Evolutionary conservation across 768 basidiomycete genomes (phyloP).

Genomic region (Boletus vinaceobasis): DNA sequence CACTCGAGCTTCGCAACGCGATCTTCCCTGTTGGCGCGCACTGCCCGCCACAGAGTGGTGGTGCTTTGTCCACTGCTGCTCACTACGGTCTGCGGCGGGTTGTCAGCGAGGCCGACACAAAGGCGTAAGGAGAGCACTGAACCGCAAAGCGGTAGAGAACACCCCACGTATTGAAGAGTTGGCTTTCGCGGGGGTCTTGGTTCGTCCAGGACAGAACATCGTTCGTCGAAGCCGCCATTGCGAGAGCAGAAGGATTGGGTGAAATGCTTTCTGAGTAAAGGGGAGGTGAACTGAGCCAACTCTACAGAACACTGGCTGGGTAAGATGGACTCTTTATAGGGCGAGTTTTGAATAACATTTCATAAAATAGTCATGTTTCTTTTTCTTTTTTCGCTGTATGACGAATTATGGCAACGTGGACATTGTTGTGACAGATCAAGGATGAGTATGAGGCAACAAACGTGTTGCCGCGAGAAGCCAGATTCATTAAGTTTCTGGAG

Average conservation of each 20-base stretch:
- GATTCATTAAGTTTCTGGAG: constrained; percentile 53
- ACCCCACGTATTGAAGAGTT: constrained; percentile 79
- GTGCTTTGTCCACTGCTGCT: constrained; percentile 62
- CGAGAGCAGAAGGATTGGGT: constrained; percentile 37
- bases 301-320: constrained; percentile 16
- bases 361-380: constrained; percentile 42
- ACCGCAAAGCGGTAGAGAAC: constrained; percentile 81
- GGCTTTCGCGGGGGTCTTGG: constrained; percentile 80
- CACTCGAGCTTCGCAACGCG: constrained; percentile 87
- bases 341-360: constrained; percentile 39
- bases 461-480: constrained; percentile 69
- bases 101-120: constrained; percentile 25
- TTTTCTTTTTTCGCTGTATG: constrained; percentile 45
- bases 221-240: constrained; percentile 52
- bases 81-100: constrained; percentile 53
- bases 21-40: constrained; percentile 82
- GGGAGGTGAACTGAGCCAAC: constrained; percentile 29
- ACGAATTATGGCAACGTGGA: constrained; percentile 73
- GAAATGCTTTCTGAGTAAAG: constrained; percentile 28
- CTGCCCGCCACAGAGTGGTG: constrained; percentile 77
- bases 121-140: constrained; percentile 22
- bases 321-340: constrained; percentile 51
- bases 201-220: constrained; percentile 86
- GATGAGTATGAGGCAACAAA: constrained; percentile 61
- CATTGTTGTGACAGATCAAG: constrained; percentile 64